Percentiles rank a stretch among this genome's conserved stretches.
These are phyloP conservation scores for Gaeumannomyces tritici DNA, from an alignment of 2,329 filamentous ascomycete genomes.

Conservation along the genomic window DNA sequence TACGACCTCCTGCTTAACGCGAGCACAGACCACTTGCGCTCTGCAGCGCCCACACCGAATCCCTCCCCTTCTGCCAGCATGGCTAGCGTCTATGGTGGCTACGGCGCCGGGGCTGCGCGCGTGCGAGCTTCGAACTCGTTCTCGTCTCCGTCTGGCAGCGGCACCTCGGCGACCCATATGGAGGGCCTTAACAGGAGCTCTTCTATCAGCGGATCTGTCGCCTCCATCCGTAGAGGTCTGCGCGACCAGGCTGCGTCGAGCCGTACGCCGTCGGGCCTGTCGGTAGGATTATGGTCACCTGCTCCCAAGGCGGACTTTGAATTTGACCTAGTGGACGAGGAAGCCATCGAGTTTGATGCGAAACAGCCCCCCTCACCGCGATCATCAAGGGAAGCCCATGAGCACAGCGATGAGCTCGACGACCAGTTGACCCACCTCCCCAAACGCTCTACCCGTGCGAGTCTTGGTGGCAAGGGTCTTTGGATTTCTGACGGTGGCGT, in stretches of 20 bases:
- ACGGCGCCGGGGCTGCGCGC: constrained; percentile 17
- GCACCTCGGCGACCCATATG: constrained; percentile 11
- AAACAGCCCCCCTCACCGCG: constrained; percentile 13
- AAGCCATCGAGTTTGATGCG: constrained; percentile 41
- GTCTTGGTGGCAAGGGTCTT: neutral
- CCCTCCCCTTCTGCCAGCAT: neutral
- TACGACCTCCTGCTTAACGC: constrained; percentile 71
- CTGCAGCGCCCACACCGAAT: constrained; percentile 12
- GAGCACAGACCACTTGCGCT: constrained; percentile 62
- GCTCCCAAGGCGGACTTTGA: constrained; percentile 17
- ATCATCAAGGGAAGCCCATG: neutral
- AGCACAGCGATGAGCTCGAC: neutral
- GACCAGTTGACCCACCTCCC: neutral
- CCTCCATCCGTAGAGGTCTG: constrained; percentile 4
- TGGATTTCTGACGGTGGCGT: neutral
- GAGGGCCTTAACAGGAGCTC: constrained; percentile 28
- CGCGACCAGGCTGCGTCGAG: constrained; percentile 4
- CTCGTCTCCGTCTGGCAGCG: constrained; percentile 17
- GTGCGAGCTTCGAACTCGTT: constrained; percentile 33
- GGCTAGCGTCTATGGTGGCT: neutral
- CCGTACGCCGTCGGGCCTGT: constrained; percentile 6
- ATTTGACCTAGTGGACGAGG: constrained; percentile 28
- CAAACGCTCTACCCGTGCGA: neutral
- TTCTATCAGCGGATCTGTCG: constrained; percentile 25
- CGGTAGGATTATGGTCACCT: constrained; percentile 37